phyloP scores from a whole-genome alignment of 305 asterid species.

The Fraxinus sp. region DNA sequence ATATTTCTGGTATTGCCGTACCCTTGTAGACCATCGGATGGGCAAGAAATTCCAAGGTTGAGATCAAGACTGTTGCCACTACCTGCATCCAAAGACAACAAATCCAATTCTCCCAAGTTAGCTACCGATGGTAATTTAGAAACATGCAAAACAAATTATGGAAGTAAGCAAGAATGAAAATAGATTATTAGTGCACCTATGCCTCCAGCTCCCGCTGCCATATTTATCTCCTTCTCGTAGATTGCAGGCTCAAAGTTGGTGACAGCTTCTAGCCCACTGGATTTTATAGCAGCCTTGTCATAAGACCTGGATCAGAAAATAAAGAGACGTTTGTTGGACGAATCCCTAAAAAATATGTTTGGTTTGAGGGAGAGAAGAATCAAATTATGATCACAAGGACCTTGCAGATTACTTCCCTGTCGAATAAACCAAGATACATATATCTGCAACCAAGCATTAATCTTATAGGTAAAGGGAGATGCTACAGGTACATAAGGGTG shows the following conservation, averaged over 20 bases:
- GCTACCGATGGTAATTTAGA: background rate
- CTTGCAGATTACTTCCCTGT: constrained; percentile 75
- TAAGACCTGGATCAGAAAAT: constrained; percentile 64
- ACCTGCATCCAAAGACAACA: constrained; percentile 41
- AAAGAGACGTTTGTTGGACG: constrained; percentile 28
- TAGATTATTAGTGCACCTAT: constrained; percentile 14
- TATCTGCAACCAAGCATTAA: constrained; percentile 57
- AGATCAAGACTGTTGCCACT: constrained; percentile 71
- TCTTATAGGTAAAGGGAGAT: constrained; percentile 28
- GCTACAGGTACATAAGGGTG: no score
- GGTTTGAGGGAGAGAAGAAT: constrained; percentile 16
- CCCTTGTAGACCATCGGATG: constrained; percentile 40
- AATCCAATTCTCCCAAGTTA: constrained; percentile 15
- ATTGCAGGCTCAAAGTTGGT: constrained; percentile 64
- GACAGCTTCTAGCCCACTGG: constrained; percentile 67
- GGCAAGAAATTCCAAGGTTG: constrained; percentile 76
- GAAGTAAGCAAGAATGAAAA: background rate
- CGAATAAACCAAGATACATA: constrained; percentile 67
- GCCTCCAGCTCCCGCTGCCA: constrained; percentile 50
- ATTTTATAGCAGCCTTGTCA: constrained; percentile 67
- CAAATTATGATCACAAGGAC: constrained; percentile 47
- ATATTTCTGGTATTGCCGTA: constrained; percentile 30
- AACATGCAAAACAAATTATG: background rate
- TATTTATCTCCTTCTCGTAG: constrained; percentile 41
- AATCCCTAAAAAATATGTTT: constrained; percentile 21